Base-by-base conservation (phyloP, 2,329 filamentous ascomycete genomes). In the Microascus cirrosus region DNA sequence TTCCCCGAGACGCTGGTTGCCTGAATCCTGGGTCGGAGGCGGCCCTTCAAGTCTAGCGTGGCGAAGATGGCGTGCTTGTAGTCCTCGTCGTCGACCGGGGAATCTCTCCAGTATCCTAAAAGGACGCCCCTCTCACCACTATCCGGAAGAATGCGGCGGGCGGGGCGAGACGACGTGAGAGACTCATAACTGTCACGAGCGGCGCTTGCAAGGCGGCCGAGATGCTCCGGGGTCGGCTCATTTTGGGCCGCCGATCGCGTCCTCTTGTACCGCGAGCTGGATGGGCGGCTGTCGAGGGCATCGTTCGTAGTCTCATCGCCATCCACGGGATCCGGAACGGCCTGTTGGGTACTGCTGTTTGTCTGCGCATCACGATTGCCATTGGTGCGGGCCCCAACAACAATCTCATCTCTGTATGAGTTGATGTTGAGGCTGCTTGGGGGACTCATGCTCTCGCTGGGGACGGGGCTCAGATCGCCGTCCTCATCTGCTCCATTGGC, bases 61-160 rank as follows among this genome's bases (percentile, higher is more conserved):
- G 82, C 83, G 54, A 82, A 77, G 0, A 85, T 79, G 0, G 76
- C 75, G 64, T 85, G 83, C 64, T 82, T 84, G 15, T 75, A 73
- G 2, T 69, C 69, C 8, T 72, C 68, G 15, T 77, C 68, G 0
- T 77, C 74, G 1, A 80, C 76, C 3, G 70, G 70, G 0, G 82
- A 85, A 54, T 84, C 80, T 55, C 82, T 74, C 83, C 83, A 86
- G 57, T 81, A 78, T 1, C 83, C 83, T 8, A 86, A 71, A 5
- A 77, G 66, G 5, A 81, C 73, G 3, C 75, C 74, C 61, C 80
- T 81, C 24, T 72, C 68, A 13, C 66, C 68, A 18, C 18, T 48
- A 20, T 48, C 48, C 11, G 55, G 13, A 28, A 39, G 24, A 15
- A 52, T 7, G 22, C 56, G 56, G 22, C 56, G 56, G 13, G 18